Percentiles rank a stretch among this genome's conserved stretches.
Evolutionary conservation across 306 rosid genomes (phyloP).

Genomic region (Comarum palustre): DNA sequence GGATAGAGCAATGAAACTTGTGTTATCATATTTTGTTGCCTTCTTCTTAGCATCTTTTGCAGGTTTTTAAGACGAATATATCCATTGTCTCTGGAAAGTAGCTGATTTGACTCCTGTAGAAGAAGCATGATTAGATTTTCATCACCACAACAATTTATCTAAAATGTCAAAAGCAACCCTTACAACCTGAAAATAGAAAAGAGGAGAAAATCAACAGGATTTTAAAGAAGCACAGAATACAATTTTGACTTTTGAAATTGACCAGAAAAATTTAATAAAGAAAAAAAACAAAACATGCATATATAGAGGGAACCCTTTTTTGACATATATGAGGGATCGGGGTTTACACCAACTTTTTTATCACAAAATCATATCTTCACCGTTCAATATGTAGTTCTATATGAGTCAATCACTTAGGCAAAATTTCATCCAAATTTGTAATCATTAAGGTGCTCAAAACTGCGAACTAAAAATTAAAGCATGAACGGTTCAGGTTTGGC

Average conservation of each 20-base stretch:
- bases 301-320: too few species aligned
- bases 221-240: background rate
- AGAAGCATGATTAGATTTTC: conserved; percentile 30
- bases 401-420: too few species aligned
- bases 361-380: too few species aligned
- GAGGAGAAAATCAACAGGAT: background rate
- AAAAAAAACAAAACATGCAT: background rate
- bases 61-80: conserved; percentile 56
- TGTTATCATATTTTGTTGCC: conserved; percentile 75
- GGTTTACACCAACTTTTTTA: too few species aligned
- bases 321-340: too few species aligned
- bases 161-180: conserved; percentile 1
- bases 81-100: conserved; percentile 61
- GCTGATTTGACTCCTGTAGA: conserved; percentile 58
- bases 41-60: conserved; percentile 60
- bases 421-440: too few species aligned
- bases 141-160: conserved; percentile 19
- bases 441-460: too few species aligned
- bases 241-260: background rate
- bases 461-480: too few species aligned
- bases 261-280: background rate
- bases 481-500: too few species aligned
- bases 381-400: too few species aligned
- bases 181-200: background rate
- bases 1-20: conserved; percentile 87